Percentiles rank a stretch among this genome's conserved stretches.
These are phyloP conservation scores for Trichophyton mentagrophytes DNA, from an alignment of 2,329 filamentous ascomycete species.

Conservation along the genomic window DNA sequence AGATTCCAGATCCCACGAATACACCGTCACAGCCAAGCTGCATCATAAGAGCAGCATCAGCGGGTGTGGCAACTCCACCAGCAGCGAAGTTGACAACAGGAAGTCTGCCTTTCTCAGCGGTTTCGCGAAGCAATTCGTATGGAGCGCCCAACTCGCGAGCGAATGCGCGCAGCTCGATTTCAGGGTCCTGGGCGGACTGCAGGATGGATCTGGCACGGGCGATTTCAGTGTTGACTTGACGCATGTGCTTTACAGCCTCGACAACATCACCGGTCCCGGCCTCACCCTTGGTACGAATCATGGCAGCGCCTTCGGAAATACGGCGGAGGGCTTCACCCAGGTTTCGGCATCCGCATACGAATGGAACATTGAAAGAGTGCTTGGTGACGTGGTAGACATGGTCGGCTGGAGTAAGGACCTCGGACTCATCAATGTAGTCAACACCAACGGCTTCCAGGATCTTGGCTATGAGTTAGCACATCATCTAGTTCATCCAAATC, in stretches of 20 bases:
- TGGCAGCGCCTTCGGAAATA: constrained; percentile 86
- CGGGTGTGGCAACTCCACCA: constrained; percentile 97
- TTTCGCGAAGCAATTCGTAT: constrained; percentile 68
- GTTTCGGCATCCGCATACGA: constrained; percentile 93
- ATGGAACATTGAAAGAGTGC: constrained; percentile 66
- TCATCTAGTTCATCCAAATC: background rate
- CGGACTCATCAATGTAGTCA: constrained; percentile 96
- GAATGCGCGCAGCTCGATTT: constrained; percentile 62
- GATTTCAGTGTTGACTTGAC: constrained; percentile 75
- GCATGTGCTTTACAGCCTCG: constrained; percentile 92
- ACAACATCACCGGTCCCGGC: constrained; percentile 94
- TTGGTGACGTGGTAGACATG: constrained; percentile 87
- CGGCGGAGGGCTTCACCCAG: constrained; percentile 83
- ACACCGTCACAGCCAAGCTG: constrained; percentile 96
- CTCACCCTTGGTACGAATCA: constrained; percentile 98
- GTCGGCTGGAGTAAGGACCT: constrained; percentile 93
- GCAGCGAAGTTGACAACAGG: constrained; percentile 97
- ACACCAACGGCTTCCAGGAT: constrained; percentile 90
- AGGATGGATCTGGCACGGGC: constrained; percentile 51
- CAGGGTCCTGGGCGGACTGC: constrained; percentile 31
- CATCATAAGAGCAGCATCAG: constrained; percentile 97
- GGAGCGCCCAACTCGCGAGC: constrained; percentile 73
- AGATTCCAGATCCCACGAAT: constrained; percentile 93
- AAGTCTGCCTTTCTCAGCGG: constrained; percentile 71
- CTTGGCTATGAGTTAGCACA: constrained; percentile 18